These are phyloP conservation scores for Gremmenia infestans DNA, from an alignment of 2,329 filamentous ascomycete species.

Conservation along the genomic window DNA sequence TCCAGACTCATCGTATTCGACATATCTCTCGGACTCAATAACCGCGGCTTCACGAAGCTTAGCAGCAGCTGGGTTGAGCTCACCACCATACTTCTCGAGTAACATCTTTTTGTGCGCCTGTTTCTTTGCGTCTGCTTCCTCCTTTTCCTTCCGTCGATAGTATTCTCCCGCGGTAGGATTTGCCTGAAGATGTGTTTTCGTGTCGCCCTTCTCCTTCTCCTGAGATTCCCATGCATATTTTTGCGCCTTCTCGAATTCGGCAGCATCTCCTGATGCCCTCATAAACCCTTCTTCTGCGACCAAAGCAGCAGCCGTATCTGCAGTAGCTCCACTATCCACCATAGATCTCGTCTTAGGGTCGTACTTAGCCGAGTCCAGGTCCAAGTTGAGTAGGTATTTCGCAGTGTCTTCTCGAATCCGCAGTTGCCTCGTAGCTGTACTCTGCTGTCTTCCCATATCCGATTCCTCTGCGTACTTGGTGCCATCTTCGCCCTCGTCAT, in stretches of 20 bases:
- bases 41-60: slow-evolving; percentile 63
- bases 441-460: slow-evolving; percentile 92
- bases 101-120: slow-evolving; percentile 65
- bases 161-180: slow-evolving; percentile 93
- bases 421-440: slow-evolving; percentile 84
- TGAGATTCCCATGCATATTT: slow-evolving; percentile 93
- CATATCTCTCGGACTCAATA: slow-evolving; percentile 76
- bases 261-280: slow-evolving; percentile 82
- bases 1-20: slow-evolving; percentile 91
- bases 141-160: slow-evolving; percentile 70
- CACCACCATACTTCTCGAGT: slow-evolving; percentile 76
- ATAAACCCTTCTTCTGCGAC: slow-evolving; percentile 94
- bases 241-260: slow-evolving; percentile 86
- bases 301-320: slow-evolving; percentile 72
- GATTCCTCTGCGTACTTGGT: slow-evolving; percentile 89
- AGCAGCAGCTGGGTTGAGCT: slow-evolving; percentile 53
- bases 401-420: slow-evolving; percentile 94
- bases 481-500: slow-evolving; percentile 51
- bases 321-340: slow-evolving; percentile 76
- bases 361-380: slow-evolving; percentile 94
- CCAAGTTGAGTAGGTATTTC: slow-evolving; percentile 91
- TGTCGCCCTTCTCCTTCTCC: slow-evolving; percentile 66
- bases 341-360: slow-evolving; percentile 93
- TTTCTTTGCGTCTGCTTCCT: slow-evolving; percentile 66
- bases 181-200: slow-evolving; percentile 84